Evolutionary conservation across 208 protist species (phyloP).

Genomic region (Trypanosoma congolense): DNA sequence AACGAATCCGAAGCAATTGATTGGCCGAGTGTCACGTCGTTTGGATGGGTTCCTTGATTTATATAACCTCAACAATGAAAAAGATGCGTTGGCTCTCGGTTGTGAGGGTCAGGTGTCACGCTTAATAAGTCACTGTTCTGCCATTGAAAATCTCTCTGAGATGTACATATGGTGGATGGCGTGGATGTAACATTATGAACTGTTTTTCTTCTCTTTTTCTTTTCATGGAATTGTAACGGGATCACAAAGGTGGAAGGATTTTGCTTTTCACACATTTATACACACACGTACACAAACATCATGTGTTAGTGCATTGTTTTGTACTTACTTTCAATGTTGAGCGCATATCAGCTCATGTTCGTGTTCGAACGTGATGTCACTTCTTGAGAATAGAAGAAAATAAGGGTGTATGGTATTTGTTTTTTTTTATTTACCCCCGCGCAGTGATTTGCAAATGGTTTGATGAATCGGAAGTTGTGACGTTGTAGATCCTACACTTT

Average conservation of each 20-base stretch:
- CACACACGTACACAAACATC: too few species aligned
- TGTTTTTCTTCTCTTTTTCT: constrained; percentile 6
- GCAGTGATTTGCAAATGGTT: too few species aligned
- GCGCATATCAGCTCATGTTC: too few species aligned
- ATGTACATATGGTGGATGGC: constrained; percentile 98
- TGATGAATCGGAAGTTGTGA: too few species aligned
- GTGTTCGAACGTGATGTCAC: too few species aligned
- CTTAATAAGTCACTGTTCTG: constrained; percentile 90
- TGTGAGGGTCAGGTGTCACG: constrained; percentile 91
- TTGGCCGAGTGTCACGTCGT: constrained; percentile 66
- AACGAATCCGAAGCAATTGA: constrained; percentile 44
- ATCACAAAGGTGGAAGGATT: not conserved
- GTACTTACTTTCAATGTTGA: too few species aligned
- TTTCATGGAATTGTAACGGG: not conserved
- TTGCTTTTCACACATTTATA: too few species aligned
- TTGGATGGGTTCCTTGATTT: constrained; percentile 84
- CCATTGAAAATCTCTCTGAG: constrained; percentile 84
- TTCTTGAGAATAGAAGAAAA: too few species aligned
- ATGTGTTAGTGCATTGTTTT: too few species aligned
- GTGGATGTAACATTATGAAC: constrained; percentile 65
- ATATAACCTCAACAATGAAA: constrained; percentile 42
- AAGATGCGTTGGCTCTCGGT: constrained; percentile 73
- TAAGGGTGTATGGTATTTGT: too few species aligned
- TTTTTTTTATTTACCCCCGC: too few species aligned
- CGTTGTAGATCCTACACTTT: too few species aligned